phyloP scores from a whole-genome alignment of 768 basidiomycete genomes.

The Dioszegia hungarica region DNA sequence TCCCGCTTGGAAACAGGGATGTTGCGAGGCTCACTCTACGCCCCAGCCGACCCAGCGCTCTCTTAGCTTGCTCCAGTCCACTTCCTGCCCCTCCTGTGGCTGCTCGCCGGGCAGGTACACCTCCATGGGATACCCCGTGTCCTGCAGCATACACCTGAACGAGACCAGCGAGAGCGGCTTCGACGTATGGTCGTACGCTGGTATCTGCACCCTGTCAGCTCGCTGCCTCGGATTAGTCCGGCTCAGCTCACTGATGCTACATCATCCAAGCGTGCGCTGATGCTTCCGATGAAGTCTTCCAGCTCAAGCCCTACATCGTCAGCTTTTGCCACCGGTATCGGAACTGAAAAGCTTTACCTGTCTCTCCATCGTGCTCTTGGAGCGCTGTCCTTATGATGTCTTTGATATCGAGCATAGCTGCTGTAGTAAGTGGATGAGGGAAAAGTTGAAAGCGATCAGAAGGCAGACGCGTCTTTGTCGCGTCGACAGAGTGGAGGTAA shows the following conservation, averaged over 20 bases:
- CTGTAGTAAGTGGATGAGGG: background rate
- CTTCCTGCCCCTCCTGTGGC: background rate
- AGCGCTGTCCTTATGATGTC: slow-evolving; percentile 20
- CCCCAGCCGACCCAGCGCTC: slow-evolving; percentile 48
- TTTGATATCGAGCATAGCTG: slow-evolving; percentile 8
- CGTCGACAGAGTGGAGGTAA: too few relatives aligned
- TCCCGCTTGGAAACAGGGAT: too few relatives aligned
- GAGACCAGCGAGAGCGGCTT: slow-evolving; percentile 31
- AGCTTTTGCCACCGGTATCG: too few relatives aligned
- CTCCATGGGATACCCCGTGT: slow-evolving; percentile 47
- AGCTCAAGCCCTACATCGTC: too few relatives aligned
- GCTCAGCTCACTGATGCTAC: background rate
- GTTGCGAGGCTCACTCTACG: slow-evolving; percentile 47
- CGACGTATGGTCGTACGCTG: slow-evolving; percentile 1
- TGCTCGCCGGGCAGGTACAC: slow-evolving; percentile 35
- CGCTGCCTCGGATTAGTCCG: too few relatives aligned
- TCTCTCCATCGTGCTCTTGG: slow-evolving; percentile 22
- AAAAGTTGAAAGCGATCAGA: background rate
- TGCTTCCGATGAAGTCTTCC: background rate
- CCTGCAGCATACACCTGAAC: slow-evolving; percentile 46
- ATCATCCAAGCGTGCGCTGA: background rate
- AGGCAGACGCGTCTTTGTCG: background rate
- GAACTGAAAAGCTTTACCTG: background rate
- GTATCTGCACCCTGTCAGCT: slow-evolving; percentile 13
- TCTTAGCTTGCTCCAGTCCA: slow-evolving; percentile 36